A percentile compares a stretch with the other conserved stretches of the same genome.
Conservation (phyloP, 2,329 filamentous ascomycete species). For the Scedosporium minutisporum region DNA sequence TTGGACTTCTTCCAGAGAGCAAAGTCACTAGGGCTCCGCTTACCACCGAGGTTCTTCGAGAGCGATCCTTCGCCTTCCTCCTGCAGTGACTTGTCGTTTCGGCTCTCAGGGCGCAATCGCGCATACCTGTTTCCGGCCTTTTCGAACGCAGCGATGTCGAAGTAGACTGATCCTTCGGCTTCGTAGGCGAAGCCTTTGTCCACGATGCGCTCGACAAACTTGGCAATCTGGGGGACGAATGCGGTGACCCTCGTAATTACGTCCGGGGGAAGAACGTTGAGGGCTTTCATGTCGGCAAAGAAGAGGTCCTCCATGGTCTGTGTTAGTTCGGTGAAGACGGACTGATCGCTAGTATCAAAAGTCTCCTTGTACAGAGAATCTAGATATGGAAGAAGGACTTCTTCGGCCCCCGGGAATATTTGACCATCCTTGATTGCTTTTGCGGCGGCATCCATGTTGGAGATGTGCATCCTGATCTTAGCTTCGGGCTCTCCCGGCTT, state of each 20-base stretch:
- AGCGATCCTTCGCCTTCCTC: constrained; percentile 87
- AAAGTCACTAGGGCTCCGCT: constrained; percentile 75
- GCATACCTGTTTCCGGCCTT: constrained; percentile 77
- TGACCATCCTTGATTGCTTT: constrained; percentile 36
- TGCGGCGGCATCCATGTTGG: constrained; percentile 45
- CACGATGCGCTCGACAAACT: constrained; percentile 74
- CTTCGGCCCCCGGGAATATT: constrained; percentile 47
- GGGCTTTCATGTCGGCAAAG: constrained; percentile 72
- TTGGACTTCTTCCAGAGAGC: constrained; percentile 91
- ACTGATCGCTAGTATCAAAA: constrained; percentile 52
- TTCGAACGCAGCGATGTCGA: constrained; percentile 83
- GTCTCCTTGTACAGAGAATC: constrained; percentile 58
- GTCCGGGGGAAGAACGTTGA: constrained; percentile 79
- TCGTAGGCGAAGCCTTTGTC: constrained; percentile 80
- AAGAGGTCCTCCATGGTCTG: constrained; percentile 81
- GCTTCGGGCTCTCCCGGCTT: constrained; percentile 67
- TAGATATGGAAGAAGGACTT: constrained; percentile 72
- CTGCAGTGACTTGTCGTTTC: constrained; percentile 71
- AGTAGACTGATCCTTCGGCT: constrained; percentile 81
- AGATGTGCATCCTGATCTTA: constrained; percentile 84
- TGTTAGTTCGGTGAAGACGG: constrained; percentile 79
- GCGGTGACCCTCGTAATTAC: constrained; percentile 84
- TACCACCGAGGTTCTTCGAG: constrained; percentile 50
- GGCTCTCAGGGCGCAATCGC: constrained; percentile 73
- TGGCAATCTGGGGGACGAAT: constrained; percentile 77